Evolutionary conservation across 2,329 filamentous ascomycete genomes (phyloP).

Genomic region (Curvularia eragrostidis): DNA sequence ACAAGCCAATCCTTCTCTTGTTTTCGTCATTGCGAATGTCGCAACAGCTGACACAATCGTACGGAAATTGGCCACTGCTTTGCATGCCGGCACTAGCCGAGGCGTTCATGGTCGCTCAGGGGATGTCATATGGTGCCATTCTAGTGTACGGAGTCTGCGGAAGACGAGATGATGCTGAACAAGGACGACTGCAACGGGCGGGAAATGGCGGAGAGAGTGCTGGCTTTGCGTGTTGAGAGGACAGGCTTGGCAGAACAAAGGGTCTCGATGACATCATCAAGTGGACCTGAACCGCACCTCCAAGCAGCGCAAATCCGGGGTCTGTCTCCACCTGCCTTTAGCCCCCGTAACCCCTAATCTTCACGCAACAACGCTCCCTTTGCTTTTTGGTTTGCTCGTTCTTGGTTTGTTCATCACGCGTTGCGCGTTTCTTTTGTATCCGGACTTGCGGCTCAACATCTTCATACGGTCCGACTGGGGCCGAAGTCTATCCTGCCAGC

Average conservation of each 20-base stretch:
- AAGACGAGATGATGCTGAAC: not conserved
- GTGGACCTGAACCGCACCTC: conserved; percentile 1
- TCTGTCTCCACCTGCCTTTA: conserved; percentile 9
- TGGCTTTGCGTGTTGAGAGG: not conserved
- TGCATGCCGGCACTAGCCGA: not conserved
- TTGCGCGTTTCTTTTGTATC: not conserved
- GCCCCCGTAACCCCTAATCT: conserved; percentile 8
- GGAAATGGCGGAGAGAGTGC: conserved; percentile 14
- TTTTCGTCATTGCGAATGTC: not conserved
- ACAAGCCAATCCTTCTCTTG: not conserved
- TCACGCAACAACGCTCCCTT: not conserved
- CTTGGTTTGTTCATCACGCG: conserved; percentile 4
- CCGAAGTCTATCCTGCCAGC: conserved; percentile 10
- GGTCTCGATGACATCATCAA: conserved; percentile 12
- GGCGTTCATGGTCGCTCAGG: not conserved
- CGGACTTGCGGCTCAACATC: not conserved
- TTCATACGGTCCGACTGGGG: not conserved
- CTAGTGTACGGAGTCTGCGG: not conserved
- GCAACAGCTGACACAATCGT: not conserved
- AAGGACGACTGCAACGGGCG: conserved; percentile 21
- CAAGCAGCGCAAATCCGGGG: conserved; percentile 15
- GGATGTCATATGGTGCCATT: not conserved
- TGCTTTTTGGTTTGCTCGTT: not conserved
- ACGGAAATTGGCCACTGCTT: not conserved
- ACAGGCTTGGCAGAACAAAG: conserved; percentile 1